A percentile compares a stretch with the other conserved stretches of the same genome.
phyloP scores from a whole-genome alignment of 805 yeast species.

The Yarrowia alimentaria region DNA sequence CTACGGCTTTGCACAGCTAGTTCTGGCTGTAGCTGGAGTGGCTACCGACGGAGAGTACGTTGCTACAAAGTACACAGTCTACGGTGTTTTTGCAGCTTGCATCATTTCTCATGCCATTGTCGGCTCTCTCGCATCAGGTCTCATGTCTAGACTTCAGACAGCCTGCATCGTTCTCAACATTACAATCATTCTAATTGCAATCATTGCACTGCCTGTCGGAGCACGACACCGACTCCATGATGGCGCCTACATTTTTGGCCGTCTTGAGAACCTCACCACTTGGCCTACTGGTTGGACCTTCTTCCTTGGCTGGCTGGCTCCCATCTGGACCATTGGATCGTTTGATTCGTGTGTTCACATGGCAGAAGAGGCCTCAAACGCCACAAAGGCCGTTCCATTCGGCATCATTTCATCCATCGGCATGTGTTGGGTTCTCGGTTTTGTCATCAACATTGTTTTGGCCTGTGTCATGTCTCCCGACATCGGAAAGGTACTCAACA shows the following conservation, averaged over 20 bases:
- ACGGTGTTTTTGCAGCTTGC: conserved; percentile 67
- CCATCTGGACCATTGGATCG: conserved; percentile 76
- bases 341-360: conserved; percentile 69
- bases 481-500: conserved; percentile 44
- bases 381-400: conserved; percentile 60
- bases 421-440: conserved; percentile 59
- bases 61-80: conserved; percentile 53
- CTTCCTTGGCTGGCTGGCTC: conserved; percentile 57
- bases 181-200: conserved; percentile 52
- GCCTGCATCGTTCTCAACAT: conserved; percentile 56
- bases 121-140: conserved; percentile 56
- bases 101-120: conserved; percentile 51
- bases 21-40: conserved; percentile 41
- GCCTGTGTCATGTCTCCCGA: conserved; percentile 54
- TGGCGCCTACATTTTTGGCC: conserved; percentile 56
- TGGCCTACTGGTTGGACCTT: conserved; percentile 64
- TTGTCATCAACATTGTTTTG: conserved; percentile 52
- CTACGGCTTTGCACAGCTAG: conserved; percentile 67
- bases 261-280: conserved; percentile 49
- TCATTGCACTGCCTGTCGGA: conserved; percentile 32
- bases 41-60: conserved; percentile 54
- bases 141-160: conserved; percentile 59
- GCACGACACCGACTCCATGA: conserved; percentile 44
- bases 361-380: conserved; percentile 67
- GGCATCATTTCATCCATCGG: conserved; percentile 61